Evolutionary conservation across 257 asterid genomes (phyloP).

Genomic region (Henckelia pumila): DNA sequence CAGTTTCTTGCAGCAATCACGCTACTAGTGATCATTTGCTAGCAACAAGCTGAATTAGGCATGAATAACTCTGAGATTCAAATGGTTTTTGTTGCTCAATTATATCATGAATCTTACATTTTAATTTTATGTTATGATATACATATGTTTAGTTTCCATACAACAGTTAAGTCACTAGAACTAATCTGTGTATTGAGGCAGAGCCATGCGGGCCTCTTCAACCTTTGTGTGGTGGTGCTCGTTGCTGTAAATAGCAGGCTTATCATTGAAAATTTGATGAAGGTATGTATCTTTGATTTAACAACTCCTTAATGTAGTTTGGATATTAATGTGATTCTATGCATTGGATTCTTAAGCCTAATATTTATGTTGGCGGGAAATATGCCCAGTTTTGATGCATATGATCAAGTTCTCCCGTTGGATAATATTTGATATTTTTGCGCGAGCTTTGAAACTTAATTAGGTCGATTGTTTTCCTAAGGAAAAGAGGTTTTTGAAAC

Average conservation of each 20-base stretch:
- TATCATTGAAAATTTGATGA: constrained; percentile 93
- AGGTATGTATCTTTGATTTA: constrained; percentile 46
- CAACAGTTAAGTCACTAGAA: constrained; percentile 1
- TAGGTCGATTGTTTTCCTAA: background rate
- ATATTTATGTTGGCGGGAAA: constrained; percentile 14
- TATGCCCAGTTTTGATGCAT: constrained; percentile 14
- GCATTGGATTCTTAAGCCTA: background rate
- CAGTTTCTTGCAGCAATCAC: background rate
- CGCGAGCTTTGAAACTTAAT: background rate
- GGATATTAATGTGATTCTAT: background rate
- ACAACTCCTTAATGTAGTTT: constrained; percentile 8
- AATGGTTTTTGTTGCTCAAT: background rate
- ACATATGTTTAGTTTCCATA: constrained; percentile 6
- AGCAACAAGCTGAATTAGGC: constrained; percentile 20
- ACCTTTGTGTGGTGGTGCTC: constrained; percentile 98
- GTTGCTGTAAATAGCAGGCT: constrained; percentile 98
- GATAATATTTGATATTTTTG: background rate
- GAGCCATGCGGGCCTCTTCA: constrained; percentile 99
- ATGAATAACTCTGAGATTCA: constrained; percentile 7
- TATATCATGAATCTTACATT: constrained; percentile 17
- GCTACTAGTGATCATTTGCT: constrained; percentile 13
- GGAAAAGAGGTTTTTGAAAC: constrained; percentile 2
- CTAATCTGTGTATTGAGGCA: constrained; percentile 43
- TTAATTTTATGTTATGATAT: constrained; percentile 23
- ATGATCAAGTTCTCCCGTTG: too few species aligned